Evolutionary conservation across 805 yeast genomes (phyloP).

Genomic region (Starmerella bacillaris): DNA sequence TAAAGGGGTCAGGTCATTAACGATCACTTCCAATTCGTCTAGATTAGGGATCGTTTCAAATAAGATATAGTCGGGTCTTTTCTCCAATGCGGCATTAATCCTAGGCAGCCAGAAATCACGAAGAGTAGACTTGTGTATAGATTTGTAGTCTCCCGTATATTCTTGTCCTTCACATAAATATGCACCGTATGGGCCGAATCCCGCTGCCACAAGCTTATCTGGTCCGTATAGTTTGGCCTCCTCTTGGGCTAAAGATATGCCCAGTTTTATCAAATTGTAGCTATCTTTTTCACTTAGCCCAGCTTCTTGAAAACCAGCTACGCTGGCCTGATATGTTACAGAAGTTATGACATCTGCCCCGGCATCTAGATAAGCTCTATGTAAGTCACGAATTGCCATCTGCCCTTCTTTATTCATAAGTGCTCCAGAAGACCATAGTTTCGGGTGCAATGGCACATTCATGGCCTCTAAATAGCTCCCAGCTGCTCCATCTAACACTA

Average conservation of each 20-base stretch:
- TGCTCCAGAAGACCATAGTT: slow-evolving; percentile 46
- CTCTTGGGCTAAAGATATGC: slow-evolving; percentile 18
- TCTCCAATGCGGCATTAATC: slow-evolving; percentile 25
- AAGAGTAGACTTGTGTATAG: not conserved
- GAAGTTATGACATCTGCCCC: slow-evolving; percentile 42
- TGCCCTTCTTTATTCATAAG: slow-evolving; percentile 27
- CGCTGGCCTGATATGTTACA: slow-evolving; percentile 44
- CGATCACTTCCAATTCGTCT: slow-evolving; percentile 36
- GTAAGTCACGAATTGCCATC: slow-evolving; percentile 30
- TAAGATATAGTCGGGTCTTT: slow-evolving; percentile 35
- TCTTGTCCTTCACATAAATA: slow-evolving; percentile 50
- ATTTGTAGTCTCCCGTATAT: slow-evolving; percentile 48
- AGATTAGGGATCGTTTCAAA: slow-evolving; percentile 59
- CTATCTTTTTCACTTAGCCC: slow-evolving; percentile 9
- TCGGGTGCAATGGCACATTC: slow-evolving; percentile 29
- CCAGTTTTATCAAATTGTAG: slow-evolving; percentile 6
- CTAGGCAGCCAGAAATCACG: slow-evolving; percentile 35
- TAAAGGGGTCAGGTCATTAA: slow-evolving; percentile 26
- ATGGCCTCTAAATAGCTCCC: slow-evolving; percentile 44
- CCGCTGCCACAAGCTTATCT: slow-evolving; percentile 29
- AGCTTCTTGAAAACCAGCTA: slow-evolving; percentile 22
- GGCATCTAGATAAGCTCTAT: slow-evolving; percentile 31
- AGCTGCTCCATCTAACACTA: slow-evolving; percentile 41
- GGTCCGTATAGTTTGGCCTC: slow-evolving; percentile 14
- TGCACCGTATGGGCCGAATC: slow-evolving; percentile 68